phyloP scores from a whole-genome alignment of 768 basidiomycete genomes.

The Suillus bovinus region DNA sequence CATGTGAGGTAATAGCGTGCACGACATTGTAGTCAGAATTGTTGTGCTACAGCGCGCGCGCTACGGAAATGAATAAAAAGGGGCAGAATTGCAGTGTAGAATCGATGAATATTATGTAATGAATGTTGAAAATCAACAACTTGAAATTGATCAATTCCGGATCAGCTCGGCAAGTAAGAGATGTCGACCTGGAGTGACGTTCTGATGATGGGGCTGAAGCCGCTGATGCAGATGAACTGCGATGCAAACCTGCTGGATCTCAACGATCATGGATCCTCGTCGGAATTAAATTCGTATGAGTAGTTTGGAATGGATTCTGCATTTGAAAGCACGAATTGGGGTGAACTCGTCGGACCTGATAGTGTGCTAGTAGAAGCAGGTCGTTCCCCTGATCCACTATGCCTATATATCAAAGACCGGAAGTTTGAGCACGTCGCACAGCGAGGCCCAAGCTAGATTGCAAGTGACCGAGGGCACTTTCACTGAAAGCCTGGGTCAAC shows the following conservation, averaged over 20 bases:
- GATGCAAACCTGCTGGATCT: neutral
- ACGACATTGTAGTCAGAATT: no score
- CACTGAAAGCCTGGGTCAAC: slow-evolving; percentile 42
- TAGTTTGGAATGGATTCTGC: neutral
- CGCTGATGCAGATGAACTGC: neutral
- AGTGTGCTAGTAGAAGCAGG: neutral
- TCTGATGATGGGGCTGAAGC: neutral
- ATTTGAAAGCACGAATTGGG: neutral
- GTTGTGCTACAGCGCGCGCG: no score
- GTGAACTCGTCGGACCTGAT: neutral
- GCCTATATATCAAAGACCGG: neutral
- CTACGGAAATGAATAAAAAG: no score
- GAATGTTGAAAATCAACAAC: no score
- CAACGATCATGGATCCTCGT: neutral
- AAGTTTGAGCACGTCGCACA: neutral
- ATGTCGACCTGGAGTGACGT: neutral
- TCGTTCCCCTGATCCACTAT: neutral
- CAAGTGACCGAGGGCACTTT: slow-evolving; percentile 34
- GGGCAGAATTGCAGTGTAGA: no score
- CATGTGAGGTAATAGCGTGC: no score
- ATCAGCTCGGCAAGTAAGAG: neutral
- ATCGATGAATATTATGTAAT: no score
- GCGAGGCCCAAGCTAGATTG: neutral
- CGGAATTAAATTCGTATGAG: neutral
- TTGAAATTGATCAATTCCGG: neutral